These are phyloP conservation scores for Vigna mungo DNA, from an alignment of 306 rosid genomes.

Conservation along the genomic window DNA sequence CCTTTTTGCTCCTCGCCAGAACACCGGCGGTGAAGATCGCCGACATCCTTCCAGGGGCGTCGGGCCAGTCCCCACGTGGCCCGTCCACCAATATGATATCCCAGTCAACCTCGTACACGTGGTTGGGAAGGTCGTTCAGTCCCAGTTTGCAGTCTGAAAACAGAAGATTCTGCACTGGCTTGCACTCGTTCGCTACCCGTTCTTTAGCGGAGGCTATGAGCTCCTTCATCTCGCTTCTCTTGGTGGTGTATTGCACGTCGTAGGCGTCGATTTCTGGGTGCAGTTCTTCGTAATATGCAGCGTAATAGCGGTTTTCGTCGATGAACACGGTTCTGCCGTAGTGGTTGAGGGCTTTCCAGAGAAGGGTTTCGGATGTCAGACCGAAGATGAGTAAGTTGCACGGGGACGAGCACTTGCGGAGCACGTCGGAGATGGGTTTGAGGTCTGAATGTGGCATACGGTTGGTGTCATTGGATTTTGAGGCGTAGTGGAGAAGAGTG, in stretches of 20 bases:
- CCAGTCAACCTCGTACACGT: conserved; percentile 93
- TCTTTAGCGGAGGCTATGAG: conserved; percentile 68
- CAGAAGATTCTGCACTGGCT: conserved; percentile 88
- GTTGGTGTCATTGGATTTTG: conserved; percentile 80
- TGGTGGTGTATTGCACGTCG: conserved; percentile 94
- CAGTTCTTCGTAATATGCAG: conserved; percentile 79
- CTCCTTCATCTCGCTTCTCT: conserved; percentile 68
- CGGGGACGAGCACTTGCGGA: conserved; percentile 77
- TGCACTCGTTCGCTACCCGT: conserved; percentile 78
- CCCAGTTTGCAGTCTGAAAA: conserved; percentile 91
- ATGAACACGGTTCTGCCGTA: conserved; percentile 92
- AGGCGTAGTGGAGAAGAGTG: conserved; percentile 84
- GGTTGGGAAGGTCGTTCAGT: conserved; percentile 89
- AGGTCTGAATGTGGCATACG: conserved; percentile 85
- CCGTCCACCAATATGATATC: conserved; percentile 90
- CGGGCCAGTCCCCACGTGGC: conserved; percentile 91
- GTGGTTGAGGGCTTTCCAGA: conserved; percentile 92
- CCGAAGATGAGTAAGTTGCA: conserved; percentile 89
- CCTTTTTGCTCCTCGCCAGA: conserved; percentile 86
- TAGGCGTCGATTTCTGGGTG: conserved; percentile 94
- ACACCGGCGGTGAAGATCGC: conserved; percentile 92
- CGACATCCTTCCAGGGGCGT: conserved; percentile 86
- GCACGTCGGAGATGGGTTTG: conserved; percentile 82
- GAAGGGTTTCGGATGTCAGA: conserved; percentile 83
- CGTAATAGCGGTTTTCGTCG: conserved; percentile 94